These are phyloP conservation scores for Melaleuca alternifolia DNA, from an alignment of 345 rosid genomes.

Conservation along the genomic window DNA sequence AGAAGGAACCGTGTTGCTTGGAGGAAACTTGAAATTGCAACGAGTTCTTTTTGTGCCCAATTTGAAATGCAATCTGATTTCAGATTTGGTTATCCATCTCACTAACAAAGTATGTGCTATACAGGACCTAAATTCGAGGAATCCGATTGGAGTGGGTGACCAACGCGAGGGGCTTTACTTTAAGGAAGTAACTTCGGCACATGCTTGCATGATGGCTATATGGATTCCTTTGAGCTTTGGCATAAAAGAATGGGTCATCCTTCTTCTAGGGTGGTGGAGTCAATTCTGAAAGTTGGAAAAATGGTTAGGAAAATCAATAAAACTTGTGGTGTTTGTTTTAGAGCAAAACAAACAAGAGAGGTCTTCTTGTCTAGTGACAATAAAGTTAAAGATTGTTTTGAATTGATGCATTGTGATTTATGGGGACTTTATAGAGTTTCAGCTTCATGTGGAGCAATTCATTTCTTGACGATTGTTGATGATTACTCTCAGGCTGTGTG, in stretches of 20 bases:
- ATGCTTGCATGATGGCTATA: not conserved
- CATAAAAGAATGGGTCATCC: not conserved
- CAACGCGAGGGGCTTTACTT: no score
- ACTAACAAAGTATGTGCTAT: no score
- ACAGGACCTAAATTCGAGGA: no score
- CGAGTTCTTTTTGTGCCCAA: no score
- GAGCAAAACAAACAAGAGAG: slow-evolving; percentile 1
- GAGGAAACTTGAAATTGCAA: no score
- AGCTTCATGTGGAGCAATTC: not conserved
- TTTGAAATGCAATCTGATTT: no score
- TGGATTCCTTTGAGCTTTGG: not conserved
- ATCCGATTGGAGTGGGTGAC: no score
- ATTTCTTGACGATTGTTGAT: slow-evolving; percentile 10
- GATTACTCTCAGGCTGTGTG: slow-evolving; percentile 1
- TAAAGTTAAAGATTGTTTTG: not conserved
- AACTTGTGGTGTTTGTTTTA: slow-evolving; percentile 1
- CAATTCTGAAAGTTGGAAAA: not conserved
- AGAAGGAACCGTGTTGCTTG: no score
- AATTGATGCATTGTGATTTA: slow-evolving; percentile 10
- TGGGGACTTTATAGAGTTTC: not conserved
- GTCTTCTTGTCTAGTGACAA: not conserved
- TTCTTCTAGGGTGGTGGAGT: not conserved
- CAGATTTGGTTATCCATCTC: no score
- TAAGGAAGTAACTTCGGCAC: not conserved
- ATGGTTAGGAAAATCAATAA: no score